Conservation (phyloP, 1,284 basidiomycete genomes). For the Schizopora paradoxa region DNA sequence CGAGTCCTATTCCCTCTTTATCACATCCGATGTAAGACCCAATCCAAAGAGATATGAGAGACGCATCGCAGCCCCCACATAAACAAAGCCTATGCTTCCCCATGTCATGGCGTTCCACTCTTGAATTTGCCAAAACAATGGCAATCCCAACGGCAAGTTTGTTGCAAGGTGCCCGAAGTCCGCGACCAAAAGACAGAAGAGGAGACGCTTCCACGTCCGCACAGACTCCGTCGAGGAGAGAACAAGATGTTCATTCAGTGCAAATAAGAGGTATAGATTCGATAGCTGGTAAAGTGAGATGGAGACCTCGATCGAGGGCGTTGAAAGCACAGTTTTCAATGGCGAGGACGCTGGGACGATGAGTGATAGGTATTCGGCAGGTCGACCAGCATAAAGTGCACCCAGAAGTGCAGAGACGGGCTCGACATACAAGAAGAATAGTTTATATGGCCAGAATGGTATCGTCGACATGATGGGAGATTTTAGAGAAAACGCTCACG, state of each 20-base stretch:
- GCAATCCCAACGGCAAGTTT: conserved; percentile 41
- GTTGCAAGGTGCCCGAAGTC: conserved; percentile 46
- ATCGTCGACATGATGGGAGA: conserved; percentile 14
- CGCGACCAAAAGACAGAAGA: conserved; percentile 42
- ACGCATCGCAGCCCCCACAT: conserved; percentile 39
- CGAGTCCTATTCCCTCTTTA: no score
- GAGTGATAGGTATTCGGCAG: conserved; percentile 34
- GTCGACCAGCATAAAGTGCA: conserved; percentile 41
- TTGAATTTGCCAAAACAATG: conserved; percentile 38
- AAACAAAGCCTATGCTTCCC: conserved; percentile 52
- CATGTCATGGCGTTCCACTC: conserved; percentile 49
- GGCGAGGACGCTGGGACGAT: neutral
- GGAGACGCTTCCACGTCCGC: conserved; percentile 39
- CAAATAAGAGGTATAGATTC: conserved; percentile 48
- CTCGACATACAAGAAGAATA: conserved; percentile 50
- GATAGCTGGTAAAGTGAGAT: conserved; percentile 44
- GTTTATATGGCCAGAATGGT: conserved; percentile 30
- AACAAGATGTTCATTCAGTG: conserved; percentile 48
- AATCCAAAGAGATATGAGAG: conserved; percentile 35
- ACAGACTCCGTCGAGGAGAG: conserved; percentile 38
- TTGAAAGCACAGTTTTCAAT: neutral
- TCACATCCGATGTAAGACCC: conserved; percentile 21
- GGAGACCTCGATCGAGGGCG: conserved; percentile 30
- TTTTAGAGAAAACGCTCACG: no score
- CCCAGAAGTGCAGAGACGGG: conserved; percentile 46